These are phyloP conservation scores for Paramecium sonneborni DNA, from an alignment of 73 alveolate species.

Conservation along the genomic window DNA sequence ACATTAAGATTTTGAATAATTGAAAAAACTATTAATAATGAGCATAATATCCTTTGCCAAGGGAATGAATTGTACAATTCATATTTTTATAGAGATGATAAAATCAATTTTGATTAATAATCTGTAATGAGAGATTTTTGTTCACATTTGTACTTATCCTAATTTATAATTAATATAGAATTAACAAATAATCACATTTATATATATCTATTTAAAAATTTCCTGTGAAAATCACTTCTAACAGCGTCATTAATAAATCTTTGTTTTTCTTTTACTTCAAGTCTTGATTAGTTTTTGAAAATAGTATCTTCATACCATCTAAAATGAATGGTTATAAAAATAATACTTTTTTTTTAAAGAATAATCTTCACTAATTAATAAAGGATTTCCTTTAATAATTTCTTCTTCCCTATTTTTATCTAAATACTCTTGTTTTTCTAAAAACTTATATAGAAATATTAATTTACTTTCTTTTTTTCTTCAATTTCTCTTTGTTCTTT, in stretches of 20 bases:
- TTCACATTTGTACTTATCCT: background rate
- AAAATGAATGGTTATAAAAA: background rate
- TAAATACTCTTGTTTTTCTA: constrained; percentile 78
- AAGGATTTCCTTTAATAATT: constrained; percentile 84
- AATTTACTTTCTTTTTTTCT: constrained; percentile 72
- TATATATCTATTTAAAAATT: constrained; percentile 85
- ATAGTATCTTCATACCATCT: constrained; percentile 98
- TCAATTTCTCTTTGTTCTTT: constrained; percentile 91
- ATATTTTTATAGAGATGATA: background rate
- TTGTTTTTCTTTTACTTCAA: constrained; percentile 85
- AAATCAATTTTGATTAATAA: background rate
- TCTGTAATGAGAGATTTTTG: background rate
- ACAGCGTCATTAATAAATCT: constrained; percentile 97
- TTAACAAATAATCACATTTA: constrained; percentile 62
- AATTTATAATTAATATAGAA: constrained; percentile 22
- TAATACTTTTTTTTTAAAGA: constrained; percentile 84
- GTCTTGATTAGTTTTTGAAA: constrained; percentile 92
- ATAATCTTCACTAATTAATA: constrained; percentile 82
- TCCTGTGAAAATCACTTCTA: constrained; percentile 95
- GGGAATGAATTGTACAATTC: constrained; percentile 25
- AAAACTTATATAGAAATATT: background rate
- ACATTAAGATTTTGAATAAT: constrained; percentile 19
- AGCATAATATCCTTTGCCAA: background rate
- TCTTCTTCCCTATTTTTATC: constrained; percentile 83
- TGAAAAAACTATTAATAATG: constrained; percentile 26